These are phyloP conservation scores for Xylariaceae sp. DNA, from an alignment of 2,329 filamentous ascomycete species.

Conservation along the genomic window DNA sequence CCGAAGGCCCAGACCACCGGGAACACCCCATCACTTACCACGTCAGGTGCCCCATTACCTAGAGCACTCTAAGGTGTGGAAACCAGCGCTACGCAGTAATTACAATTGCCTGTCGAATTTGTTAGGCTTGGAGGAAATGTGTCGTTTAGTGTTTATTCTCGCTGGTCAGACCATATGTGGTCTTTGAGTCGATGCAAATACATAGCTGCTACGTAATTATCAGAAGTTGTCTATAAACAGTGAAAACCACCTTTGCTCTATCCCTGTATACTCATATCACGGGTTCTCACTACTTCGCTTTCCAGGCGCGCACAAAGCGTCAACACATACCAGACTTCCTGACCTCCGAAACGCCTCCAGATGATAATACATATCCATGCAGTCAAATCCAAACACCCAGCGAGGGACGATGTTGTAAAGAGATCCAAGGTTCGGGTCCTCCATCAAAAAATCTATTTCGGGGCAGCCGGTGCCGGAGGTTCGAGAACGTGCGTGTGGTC, in stretches of 20 bases:
- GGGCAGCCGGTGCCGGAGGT: slow-evolving; percentile 60
- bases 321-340: slow-evolving; percentile 1
- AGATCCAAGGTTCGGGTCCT: neutral
- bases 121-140: no score
- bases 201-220: slow-evolving; percentile 1
- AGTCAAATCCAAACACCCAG: slow-evolving; percentile 1
- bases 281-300: slow-evolving; percentile 32
- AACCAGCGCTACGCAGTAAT: no score
- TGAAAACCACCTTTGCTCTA: slow-evolving; percentile 29
- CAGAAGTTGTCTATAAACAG: slow-evolving; percentile 29
- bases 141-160: no score
- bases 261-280: slow-evolving; percentile 32
- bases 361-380: slow-evolving; percentile 13
- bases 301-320: slow-evolving; percentile 10
- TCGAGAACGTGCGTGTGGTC: slow-evolving; percentile 88
- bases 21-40: neutral
- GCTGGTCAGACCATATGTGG: no score
- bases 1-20: slow-evolving; percentile 3
- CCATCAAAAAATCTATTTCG: slow-evolving; percentile 31
- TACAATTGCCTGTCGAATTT: no score
- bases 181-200: neutral
- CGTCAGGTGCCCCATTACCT: no score
- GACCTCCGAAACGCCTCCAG: slow-evolving; percentile 17
- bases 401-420: neutral
- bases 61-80: no score